Evolutionary conservation across 176 grass and related monocot genomes (phyloP).

Genomic region (Aegilops speltoides): DNA sequence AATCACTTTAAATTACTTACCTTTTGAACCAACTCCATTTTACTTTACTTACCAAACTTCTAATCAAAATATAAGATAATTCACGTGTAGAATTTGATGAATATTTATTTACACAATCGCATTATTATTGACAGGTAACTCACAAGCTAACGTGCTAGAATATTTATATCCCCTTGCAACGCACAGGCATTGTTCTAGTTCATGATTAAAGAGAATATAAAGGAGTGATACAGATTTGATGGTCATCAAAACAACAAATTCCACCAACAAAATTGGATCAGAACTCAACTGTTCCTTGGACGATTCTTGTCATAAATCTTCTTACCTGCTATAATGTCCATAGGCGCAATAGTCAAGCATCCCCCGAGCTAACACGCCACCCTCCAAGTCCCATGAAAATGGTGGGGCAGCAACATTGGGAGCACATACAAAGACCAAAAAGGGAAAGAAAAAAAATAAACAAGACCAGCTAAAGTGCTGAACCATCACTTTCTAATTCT

Average conservation of each 20-base stretch:
- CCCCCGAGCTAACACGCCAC: background rate
- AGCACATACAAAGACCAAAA: constrained; percentile 22
- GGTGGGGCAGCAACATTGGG: constrained; percentile 14
- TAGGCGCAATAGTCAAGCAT: constrained; percentile 27
- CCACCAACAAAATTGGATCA: constrained; percentile 21
- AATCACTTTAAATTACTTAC: too few relatives aligned
- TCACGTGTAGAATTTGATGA: too few relatives aligned
- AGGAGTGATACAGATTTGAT: background rate
- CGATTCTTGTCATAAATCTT: constrained; percentile 20
- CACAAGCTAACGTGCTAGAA: too few relatives aligned
- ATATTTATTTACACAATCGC: too few relatives aligned
- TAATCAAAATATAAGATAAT: too few relatives aligned
- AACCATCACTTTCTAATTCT: constrained; percentile 3
- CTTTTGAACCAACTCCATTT: too few relatives aligned
- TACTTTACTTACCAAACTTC: too few relatives aligned
- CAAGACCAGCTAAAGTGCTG: background rate
- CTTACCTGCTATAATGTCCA: constrained; percentile 39
- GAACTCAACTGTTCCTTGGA: background rate
- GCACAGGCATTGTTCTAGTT: background rate
- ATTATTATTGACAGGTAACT: too few relatives aligned
- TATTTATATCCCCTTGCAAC: too few relatives aligned
- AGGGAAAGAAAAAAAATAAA: background rate
- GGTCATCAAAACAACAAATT: constrained; percentile 12
- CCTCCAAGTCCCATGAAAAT: background rate
- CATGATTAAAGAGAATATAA: constrained; percentile 11